These are phyloP conservation scores for Suhomyces kunorum DNA, from an alignment of 1,139 yeast genomes.

Conservation along the genomic window DNA sequence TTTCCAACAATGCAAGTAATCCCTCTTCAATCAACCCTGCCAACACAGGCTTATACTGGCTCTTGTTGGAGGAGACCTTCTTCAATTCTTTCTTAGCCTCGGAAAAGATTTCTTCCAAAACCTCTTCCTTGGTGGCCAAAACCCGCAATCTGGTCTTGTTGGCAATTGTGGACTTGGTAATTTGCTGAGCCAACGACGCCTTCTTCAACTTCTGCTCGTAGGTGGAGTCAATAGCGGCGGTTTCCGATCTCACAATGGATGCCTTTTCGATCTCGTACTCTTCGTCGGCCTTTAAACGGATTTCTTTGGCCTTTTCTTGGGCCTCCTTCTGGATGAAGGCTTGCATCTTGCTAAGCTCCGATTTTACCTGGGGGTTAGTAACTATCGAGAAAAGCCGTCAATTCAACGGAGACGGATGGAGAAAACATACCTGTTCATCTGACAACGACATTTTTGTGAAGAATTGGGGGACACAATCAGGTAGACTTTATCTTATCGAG, in stretches of 20 bases:
- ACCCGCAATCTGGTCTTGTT: conserved; percentile 93
- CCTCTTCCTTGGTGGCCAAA: conserved; percentile 81
- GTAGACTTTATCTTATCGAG: conserved; percentile 12
- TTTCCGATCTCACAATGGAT: conserved; percentile 87
- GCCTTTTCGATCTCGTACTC: conserved; percentile 98
- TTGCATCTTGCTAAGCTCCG: conserved; percentile 96
- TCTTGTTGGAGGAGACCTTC: conserved; percentile 47
- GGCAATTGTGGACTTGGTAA: conserved; percentile 90
- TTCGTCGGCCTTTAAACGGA: conserved; percentile 93
- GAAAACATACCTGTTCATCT: conserved; percentile 47
- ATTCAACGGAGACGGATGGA: not conserved
- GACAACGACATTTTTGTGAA: conserved; percentile 44
- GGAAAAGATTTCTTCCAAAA: conserved; percentile 72
- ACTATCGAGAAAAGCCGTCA: not conserved
- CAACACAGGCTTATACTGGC: conserved; percentile 67
- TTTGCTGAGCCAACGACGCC: conserved; percentile 90
- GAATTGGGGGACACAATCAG: conserved; percentile 3
- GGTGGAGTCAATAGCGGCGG: conserved; percentile 78
- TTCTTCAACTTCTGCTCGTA: conserved; percentile 87
- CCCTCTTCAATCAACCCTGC: conserved; percentile 85
- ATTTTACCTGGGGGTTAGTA: conserved; percentile 66
- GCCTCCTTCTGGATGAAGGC: conserved; percentile 99
- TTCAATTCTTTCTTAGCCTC: conserved; percentile 66
- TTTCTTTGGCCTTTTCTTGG: conserved; percentile 97
- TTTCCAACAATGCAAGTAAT: conserved; percentile 71